Evolutionary conservation across 768 basidiomycete species (phyloP), one percentile per base, ranked within the genome.

Genomic region (Xerocomellus dryophilus): DNA sequence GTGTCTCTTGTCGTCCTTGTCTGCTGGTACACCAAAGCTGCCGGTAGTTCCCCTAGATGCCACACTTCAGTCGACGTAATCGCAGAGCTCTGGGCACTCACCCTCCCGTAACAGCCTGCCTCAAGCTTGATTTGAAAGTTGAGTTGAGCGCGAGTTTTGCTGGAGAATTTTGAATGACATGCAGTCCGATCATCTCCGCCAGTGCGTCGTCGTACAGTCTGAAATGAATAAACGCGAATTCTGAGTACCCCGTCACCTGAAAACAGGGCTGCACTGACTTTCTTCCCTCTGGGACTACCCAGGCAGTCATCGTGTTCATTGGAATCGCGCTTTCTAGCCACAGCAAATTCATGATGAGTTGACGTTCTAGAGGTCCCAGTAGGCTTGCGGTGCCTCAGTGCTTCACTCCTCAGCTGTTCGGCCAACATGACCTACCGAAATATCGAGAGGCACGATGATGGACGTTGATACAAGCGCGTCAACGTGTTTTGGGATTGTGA

Each of bases 81-180:
- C 17, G n/a, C 18, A n/a, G 38, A 29, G n/a, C 47, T 54, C 25
- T 31, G 43, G 42, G 20, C 48, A 69, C 78, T 69, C 69, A 92
- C 93, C 93, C 91, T 66, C 92, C 93, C 3, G 89, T 92, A 34
- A 96, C 76, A 21, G 94, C 93, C 58, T 88, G 85, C 56, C 93
- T 78, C 56, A 97, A 76, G 61, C 84, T 85, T 1, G 83, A 75
- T 66, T 90, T 90, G 78, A 94, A 92, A 7, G 83, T 85, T 2
- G 80, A 57, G 67, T 87, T 91, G 61, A 96, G 73, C 1, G 80
- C 78, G 36, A 89, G 72, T 63, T 86, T 89, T n/a, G 74, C 76
- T 10, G 77, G 54, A 10, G 81, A 79, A 45, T 74, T 80, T 23
- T 84, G 78, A 36, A 90, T 63, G 52, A 96, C 88, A 62, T 92